Percentiles rank a stretch among this genome's conserved stretches.
Evolutionary conservation across 1,284 basidiomycete genomes (phyloP).

Genomic region (Xerocomus amazonicus): DNA sequence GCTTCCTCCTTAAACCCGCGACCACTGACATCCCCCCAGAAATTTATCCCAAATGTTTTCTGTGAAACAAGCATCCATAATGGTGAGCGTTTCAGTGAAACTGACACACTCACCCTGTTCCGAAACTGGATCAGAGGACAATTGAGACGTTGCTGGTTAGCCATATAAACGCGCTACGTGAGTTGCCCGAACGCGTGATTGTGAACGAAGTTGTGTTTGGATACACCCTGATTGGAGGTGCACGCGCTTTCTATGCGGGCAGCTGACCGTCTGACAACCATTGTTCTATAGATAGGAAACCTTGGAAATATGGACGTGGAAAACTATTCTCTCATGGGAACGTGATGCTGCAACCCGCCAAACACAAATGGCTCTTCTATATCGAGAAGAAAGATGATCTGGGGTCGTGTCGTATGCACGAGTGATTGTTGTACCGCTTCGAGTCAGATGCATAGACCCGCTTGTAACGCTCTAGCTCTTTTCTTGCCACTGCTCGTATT

Average conservation of each 20-base stretch:
- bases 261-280: conserved; percentile 1
- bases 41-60: conserved; percentile 7
- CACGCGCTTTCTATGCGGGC: background rate
- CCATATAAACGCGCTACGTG: conserved; percentile 14
- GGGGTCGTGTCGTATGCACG: background rate
- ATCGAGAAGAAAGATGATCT: conserved; percentile 11
- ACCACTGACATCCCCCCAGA: conserved; percentile 12
- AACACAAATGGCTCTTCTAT: conserved; percentile 28
- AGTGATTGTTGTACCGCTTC: background rate
- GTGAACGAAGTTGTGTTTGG: conserved; percentile 13
- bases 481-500: conserved; percentile 67
- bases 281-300: conserved; percentile 21
- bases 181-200: conserved; percentile 19
- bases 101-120: background rate
- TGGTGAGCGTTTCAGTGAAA: conserved; percentile 15
- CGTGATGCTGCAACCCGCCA: conserved; percentile 14
- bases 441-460: background rate
- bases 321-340: conserved; percentile 26
- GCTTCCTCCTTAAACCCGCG: background rate
- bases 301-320: conserved; percentile 28
- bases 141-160: conserved; percentile 25
- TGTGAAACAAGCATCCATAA: conserved; percentile 12
- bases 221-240: conserved; percentile 24
- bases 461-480: conserved; percentile 39
- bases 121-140: conserved; percentile 10